Conservation (phyloP, 169 alveolate species). For the Plasmodium chabaudi region DNA sequence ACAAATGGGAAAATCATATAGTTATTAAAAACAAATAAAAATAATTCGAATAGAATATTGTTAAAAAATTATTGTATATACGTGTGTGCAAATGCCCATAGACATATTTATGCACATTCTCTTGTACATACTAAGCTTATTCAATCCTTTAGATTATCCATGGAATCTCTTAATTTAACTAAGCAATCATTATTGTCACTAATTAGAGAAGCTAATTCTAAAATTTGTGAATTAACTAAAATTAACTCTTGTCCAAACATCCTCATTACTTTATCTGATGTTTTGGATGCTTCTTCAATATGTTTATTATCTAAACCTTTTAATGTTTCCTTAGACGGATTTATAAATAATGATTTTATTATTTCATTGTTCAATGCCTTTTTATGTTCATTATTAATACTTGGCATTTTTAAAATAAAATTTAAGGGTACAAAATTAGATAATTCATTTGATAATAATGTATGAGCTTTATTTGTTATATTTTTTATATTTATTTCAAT, state of each 20-base stretch:
- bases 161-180: slow-evolving; percentile 25
- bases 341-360: slow-evolving; percentile 29
- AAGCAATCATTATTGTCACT: slow-evolving; percentile 57
- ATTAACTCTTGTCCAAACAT: slow-evolving; percentile 76
- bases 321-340: slow-evolving; percentile 46
- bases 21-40: too few relatives aligned
- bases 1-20: too few relatives aligned
- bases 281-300: slow-evolving; percentile 60
- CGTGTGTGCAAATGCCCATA: too few relatives aligned
- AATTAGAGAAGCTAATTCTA: slow-evolving; percentile 59
- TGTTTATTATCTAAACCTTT: slow-evolving; percentile 17
- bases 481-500: slow-evolving; percentile 27
- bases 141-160: slow-evolving; percentile 20
- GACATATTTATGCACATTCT: too few relatives aligned
- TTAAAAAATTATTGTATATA: too few relatives aligned
- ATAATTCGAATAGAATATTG: too few relatives aligned
- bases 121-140: too few relatives aligned
- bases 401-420: slow-evolving; percentile 76
- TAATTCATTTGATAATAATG: slow-evolving; percentile 68
- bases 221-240: slow-evolving; percentile 43
- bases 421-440: slow-evolving; percentile 59
- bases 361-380: slow-evolving; percentile 60
- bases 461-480: slow-evolving; percentile 48
- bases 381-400: slow-evolving; percentile 68
- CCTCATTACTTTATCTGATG: slow-evolving; percentile 72